Conservation (phyloP, 768 basidiomycete genomes). For the Nidularia sp. region DNA sequence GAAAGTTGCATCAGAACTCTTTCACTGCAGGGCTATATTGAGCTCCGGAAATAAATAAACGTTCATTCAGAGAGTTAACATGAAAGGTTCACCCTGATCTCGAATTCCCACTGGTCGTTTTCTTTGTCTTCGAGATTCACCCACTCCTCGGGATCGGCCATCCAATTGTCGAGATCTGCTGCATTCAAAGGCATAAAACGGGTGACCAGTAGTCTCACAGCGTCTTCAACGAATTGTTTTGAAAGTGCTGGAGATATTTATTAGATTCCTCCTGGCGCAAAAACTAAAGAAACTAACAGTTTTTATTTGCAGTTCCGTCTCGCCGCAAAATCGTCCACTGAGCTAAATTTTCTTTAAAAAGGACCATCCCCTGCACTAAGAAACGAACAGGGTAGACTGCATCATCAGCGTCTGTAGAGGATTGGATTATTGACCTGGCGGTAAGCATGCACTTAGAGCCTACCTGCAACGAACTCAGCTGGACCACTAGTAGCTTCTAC, state of each 20-base stretch:
- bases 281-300: constrained; percentile 44
- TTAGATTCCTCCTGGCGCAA: no score
- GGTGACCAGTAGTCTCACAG: constrained; percentile 72
- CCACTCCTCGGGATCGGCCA: constrained; percentile 93
- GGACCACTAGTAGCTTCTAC: constrained; percentile 62
- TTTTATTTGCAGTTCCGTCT: constrained; percentile 55
- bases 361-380: constrained; percentile 79
- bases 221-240: constrained; percentile 67
- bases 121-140: constrained; percentile 86
- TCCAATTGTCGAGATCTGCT: constrained; percentile 79
- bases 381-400: constrained; percentile 76
- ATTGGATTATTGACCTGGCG: background rate
- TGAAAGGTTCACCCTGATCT: constrained; percentile 67
- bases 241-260: constrained; percentile 51
- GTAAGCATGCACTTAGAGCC: constrained; percentile 3
- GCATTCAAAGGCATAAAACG: constrained; percentile 83
- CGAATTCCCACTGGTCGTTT: constrained; percentile 90
- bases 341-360: constrained; percentile 79
- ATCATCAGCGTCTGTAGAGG: constrained; percentile 50
- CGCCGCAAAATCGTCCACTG: constrained; percentile 71
- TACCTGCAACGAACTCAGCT: constrained; percentile 54
- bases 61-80: background rate
- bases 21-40: constrained; percentile 83
- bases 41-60: background rate
- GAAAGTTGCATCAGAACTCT: constrained; percentile 83